Conservation (phyloP, 257 asterid species). For the Solanum habrochaites region DNA sequence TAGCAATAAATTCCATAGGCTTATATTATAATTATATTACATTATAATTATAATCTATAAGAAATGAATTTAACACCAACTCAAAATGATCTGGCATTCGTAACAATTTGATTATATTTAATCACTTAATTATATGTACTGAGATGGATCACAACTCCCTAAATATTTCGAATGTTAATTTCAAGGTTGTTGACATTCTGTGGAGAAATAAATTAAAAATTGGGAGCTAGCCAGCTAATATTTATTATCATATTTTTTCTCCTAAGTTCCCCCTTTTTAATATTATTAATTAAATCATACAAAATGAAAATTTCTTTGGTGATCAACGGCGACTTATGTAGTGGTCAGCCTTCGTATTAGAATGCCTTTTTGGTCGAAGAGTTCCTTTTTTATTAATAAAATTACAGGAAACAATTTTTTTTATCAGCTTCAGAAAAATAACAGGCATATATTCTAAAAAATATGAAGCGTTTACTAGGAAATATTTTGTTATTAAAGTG, state of each 20-base stretch:
- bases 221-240: neutral
- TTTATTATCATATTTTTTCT: neutral
- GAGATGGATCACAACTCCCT: neutral
- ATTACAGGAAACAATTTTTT: accelerated
- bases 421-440: accelerated
- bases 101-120: neutral
- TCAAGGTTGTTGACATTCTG: neutral
- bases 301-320: neutral
- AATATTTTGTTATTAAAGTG: too few species aligned
- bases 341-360: too few species aligned
- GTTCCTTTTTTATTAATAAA: too few species aligned
- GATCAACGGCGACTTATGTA: neutral
- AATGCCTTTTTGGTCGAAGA: too few species aligned
- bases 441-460: accelerated
- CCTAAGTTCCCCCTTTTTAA: neutral
- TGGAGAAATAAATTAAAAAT: neutral
- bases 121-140: neutral
- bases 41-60: too few species aligned
- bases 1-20: neutral
- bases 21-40: neutral
- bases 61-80: neutral
- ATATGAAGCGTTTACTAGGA: accelerated
- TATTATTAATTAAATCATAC: neutral
- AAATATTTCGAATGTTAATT: neutral
- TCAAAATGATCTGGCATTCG: neutral